These are phyloP conservation scores for Gastrolobium villosum DNA, from an alignment of 306 rosid genomes.

Conservation along the genomic window DNA sequence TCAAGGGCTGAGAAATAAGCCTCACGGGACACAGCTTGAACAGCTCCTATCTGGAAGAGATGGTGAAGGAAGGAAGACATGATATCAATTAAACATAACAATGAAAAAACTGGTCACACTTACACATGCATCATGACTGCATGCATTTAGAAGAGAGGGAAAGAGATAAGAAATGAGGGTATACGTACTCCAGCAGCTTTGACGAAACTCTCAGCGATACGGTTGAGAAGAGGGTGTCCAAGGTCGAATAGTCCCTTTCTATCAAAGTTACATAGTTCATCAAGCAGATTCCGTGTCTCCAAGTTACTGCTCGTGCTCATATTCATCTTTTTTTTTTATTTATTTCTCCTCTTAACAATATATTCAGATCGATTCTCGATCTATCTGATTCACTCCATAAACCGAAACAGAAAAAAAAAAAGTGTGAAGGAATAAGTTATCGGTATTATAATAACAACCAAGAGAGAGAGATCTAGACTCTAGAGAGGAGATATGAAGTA, in stretches of 20 bases:
- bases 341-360: not conserved
- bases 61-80: not conserved
- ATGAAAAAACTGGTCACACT: not conserved
- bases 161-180: not conserved
- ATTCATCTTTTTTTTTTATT: slow-evolving; percentile 38
- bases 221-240: slow-evolving; percentile 96
- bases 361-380: not conserved
- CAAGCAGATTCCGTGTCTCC: slow-evolving; percentile 64
- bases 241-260: slow-evolving; percentile 70
- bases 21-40: slow-evolving; percentile 83
- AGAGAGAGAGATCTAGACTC: too few relatives aligned
- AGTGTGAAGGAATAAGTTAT: not conserved
- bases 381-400: not conserved
- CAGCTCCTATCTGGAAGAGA: slow-evolving; percentile 75
- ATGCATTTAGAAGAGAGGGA: not conserved
- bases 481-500: not conserved
- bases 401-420: not conserved
- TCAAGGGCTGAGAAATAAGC: slow-evolving; percentile 80
- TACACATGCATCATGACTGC: not conserved
- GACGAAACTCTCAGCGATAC: slow-evolving; percentile 81
- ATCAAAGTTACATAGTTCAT: slow-evolving; percentile 66
- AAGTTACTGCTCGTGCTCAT: slow-evolving; percentile 46
- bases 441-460: not conserved
- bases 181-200: slow-evolving; percentile 80
- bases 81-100: not conserved